Conservation (phyloP, 75 land plant species). For the Chamaecyparis obtusa region DNA sequence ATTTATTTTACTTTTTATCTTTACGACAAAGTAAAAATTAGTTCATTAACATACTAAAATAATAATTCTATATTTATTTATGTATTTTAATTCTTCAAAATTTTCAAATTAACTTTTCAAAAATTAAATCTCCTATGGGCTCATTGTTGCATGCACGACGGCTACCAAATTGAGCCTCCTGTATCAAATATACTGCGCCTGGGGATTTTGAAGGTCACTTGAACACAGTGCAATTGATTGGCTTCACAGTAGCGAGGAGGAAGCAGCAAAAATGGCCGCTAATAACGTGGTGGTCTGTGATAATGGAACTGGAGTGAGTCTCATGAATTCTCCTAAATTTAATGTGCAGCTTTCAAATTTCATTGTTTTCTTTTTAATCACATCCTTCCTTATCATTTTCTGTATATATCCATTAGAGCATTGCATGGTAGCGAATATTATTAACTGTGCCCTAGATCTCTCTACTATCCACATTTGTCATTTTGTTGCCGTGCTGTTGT, state of each 20-base stretch:
- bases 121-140: no score
- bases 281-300: constrained; percentile 91
- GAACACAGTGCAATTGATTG: not conserved
- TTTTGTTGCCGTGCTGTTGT: no score
- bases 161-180: no score
- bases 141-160: no score
- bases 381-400: not conserved
- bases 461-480: not conserved
- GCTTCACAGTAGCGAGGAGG: not conserved
- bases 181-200: no score
- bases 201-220: not conserved
- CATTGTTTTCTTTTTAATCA: not conserved
- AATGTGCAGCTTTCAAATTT: not conserved
- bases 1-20: no score
- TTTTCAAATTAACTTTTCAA: no score
- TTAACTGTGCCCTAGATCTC: not conserved
- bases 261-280: constrained; percentile 27
- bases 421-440: not conserved
- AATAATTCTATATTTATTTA: no score
- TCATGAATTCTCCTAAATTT: not conserved
- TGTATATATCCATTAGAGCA: not conserved
- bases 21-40: no score
- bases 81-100: no score
- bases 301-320: constrained; percentile 91
- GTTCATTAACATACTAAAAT: no score